These are phyloP conservation scores for Posidonia australis DNA, from an alignment of 106 monocot species.

Conservation along the genomic window DNA sequence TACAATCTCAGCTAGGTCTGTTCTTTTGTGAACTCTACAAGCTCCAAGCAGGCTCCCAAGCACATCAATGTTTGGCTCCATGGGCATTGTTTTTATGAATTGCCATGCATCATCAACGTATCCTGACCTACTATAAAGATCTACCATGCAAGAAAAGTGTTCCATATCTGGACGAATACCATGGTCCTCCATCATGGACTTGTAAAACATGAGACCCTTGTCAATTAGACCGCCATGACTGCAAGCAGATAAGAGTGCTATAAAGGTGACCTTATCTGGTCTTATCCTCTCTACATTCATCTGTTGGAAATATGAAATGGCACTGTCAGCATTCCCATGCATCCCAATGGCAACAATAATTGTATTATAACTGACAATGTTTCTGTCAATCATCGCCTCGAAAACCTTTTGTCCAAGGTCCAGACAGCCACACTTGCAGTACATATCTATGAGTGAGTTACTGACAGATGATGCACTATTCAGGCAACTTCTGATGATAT, in stretches of 20 bases:
- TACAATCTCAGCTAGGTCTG: slow-evolving; percentile 41
- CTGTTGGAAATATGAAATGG: slow-evolving; percentile 23
- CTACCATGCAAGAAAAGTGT: slow-evolving; percentile 60
- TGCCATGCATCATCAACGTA: slow-evolving; percentile 39
- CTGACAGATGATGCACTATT: slow-evolving; percentile 18
- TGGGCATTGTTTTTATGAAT: slow-evolving; percentile 33
- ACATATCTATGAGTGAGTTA: slow-evolving; percentile 51
- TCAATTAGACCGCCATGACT: slow-evolving; percentile 37
- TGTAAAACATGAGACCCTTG: slow-evolving; percentile 22
- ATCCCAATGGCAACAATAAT: slow-evolving; percentile 44
- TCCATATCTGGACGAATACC: slow-evolving; percentile 43
- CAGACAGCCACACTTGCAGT: slow-evolving; percentile 49
- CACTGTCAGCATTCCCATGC: slow-evolving; percentile 30
- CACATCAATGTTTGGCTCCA: slow-evolving; percentile 38
- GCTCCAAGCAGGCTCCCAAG: slow-evolving; percentile 51
- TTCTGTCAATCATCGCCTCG: slow-evolving; percentile 15
- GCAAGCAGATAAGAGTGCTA: slow-evolving; percentile 54
- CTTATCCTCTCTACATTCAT: slow-evolving; percentile 29
- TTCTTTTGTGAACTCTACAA: slow-evolving; percentile 37
- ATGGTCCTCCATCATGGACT: slow-evolving; percentile 27
- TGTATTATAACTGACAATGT: slow-evolving; percentile 49
- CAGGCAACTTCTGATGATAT: slow-evolving; percentile 16
- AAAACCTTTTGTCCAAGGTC: slow-evolving; percentile 28
- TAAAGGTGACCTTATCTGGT: slow-evolving; percentile 53
- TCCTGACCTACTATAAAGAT: slow-evolving; percentile 41